A percentile compares a stretch with the other conserved stretches of the same genome.
Evolutionary conservation across 768 basidiomycete genomes (phyloP).

Genomic region (Lentinus tigrinus): DNA sequence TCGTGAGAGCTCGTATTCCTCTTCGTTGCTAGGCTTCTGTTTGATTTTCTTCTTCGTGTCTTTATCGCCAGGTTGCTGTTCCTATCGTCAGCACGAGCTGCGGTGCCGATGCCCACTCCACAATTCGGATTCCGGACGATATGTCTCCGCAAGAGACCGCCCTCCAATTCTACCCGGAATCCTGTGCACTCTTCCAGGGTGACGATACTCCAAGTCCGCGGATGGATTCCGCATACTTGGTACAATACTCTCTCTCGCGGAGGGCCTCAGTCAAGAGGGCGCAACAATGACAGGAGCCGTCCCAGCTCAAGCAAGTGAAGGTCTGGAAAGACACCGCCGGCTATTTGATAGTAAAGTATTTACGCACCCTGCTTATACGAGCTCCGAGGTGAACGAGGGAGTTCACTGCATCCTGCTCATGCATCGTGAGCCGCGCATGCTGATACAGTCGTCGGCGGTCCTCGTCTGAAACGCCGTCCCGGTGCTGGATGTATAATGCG

Average conservation of each 20-base stretch:
- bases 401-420: constrained; percentile 94
- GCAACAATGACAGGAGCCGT: no score
- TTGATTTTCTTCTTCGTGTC: constrained; percentile 82
- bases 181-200: no score
- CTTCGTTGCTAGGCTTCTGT: constrained; percentile 71
- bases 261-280: no score
- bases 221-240: no score
- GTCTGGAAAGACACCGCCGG: no score
- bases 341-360: neutral
- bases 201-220: no score
- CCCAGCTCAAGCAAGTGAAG: no score
- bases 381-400: constrained; percentile 80
- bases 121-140: no score
- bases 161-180: no score
- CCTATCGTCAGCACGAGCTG: neutral
- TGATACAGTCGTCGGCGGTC: constrained; percentile 93
- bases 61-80: constrained; percentile 69
- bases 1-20: constrained; percentile 95
- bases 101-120: neutral
- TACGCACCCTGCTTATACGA: constrained; percentile 76
- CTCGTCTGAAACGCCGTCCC: constrained; percentile 98
- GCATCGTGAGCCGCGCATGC: constrained; percentile 82
- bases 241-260: no score
- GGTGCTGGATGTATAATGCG: constrained; percentile 89
- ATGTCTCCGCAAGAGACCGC: no score